These are phyloP conservation scores for Geotrichum fermentans DNA, from an alignment of 1,139 yeast genomes.

Conservation along the genomic window DNA sequence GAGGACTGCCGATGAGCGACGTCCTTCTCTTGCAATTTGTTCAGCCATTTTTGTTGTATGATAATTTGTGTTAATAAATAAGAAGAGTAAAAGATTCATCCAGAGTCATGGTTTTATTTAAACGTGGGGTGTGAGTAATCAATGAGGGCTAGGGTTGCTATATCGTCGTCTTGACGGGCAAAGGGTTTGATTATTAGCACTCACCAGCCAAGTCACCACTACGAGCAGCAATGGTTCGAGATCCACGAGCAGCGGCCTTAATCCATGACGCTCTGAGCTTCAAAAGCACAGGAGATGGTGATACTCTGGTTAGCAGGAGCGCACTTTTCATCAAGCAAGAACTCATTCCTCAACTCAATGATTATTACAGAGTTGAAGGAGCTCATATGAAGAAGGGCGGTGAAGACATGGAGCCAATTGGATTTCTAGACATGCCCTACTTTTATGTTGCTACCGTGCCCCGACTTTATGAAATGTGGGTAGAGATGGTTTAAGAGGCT, in stretches of 20 bases:
- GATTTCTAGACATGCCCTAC: neutral
- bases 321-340: neutral
- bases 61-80: neutral
- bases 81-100: too few relatives aligned
- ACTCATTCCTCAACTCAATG: constrained; percentile 4
- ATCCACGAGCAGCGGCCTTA: neutral
- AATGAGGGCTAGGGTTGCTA: neutral
- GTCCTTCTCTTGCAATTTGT: constrained; percentile 72
- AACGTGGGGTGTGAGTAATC: neutral
- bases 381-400: neutral
- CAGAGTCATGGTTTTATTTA: too few relatives aligned
- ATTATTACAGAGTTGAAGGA: neutral
- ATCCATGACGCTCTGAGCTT: neutral
- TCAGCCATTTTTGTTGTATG: constrained; percentile 47
- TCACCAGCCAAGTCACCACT: neutral
- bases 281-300: neutral
- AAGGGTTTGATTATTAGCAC: too few relatives aligned
- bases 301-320: neutral
- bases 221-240: neutral
- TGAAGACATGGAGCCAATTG: neutral
- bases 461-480: constrained; percentile 12
- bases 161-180: too few relatives aligned
- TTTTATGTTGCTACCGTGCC: constrained; percentile 6
- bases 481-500: neutral
- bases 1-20: constrained; percentile 68